phyloP scores from a whole-genome alignment of 2,329 filamentous ascomycete species.

The Achaetomium macrosporum region DNA sequence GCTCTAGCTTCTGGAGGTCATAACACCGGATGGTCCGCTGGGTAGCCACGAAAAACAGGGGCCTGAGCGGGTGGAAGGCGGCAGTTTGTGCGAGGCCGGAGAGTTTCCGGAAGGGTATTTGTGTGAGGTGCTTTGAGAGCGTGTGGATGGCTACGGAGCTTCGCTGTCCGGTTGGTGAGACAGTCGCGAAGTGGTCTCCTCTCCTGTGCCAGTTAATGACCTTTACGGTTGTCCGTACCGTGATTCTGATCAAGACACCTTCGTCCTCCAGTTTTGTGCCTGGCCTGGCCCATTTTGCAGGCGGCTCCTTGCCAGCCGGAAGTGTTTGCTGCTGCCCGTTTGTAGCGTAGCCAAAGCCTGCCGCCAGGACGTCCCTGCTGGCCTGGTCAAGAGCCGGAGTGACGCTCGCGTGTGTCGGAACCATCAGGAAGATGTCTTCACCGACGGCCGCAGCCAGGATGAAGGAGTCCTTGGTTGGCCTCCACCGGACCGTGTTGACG shows the following conservation, averaged over 20 bases:
- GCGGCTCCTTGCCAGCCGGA: slow-evolving; percentile 63
- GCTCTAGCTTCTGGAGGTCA: slow-evolving; percentile 83
- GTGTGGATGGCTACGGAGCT: slow-evolving; percentile 91
- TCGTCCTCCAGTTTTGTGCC: slow-evolving; percentile 65
- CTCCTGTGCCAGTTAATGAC: slow-evolving; percentile 88
- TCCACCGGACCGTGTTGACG: slow-evolving; percentile 84
- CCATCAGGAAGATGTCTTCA: slow-evolving; percentile 78
- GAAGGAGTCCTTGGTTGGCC: slow-evolving; percentile 72
- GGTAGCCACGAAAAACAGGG: slow-evolving; percentile 93
- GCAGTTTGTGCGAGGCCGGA: slow-evolving; percentile 78
- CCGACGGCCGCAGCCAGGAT: slow-evolving; percentile 79
- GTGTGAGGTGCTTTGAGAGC: slow-evolving; percentile 87
- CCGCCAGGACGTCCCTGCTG: slow-evolving; percentile 72
- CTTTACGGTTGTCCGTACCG: slow-evolving; percentile 75
- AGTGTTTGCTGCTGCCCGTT: slow-evolving; percentile 50
- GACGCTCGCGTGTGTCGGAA: slow-evolving; percentile 56
- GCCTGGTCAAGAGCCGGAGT: slow-evolving; percentile 67
- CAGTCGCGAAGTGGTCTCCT: slow-evolving; percentile 90
- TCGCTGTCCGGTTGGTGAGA: slow-evolving; percentile 72
- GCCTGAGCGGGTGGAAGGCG: slow-evolving; percentile 89
- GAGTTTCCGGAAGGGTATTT: slow-evolving; percentile 79
- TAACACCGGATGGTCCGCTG: slow-evolving; percentile 91
- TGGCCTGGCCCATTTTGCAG: slow-evolving; percentile 79
- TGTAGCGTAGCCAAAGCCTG: slow-evolving; percentile 85
- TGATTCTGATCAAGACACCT: slow-evolving; percentile 74